Base-by-base conservation (phyloP, 352 stramenopile species). In the Pythium biforme region DNA sequence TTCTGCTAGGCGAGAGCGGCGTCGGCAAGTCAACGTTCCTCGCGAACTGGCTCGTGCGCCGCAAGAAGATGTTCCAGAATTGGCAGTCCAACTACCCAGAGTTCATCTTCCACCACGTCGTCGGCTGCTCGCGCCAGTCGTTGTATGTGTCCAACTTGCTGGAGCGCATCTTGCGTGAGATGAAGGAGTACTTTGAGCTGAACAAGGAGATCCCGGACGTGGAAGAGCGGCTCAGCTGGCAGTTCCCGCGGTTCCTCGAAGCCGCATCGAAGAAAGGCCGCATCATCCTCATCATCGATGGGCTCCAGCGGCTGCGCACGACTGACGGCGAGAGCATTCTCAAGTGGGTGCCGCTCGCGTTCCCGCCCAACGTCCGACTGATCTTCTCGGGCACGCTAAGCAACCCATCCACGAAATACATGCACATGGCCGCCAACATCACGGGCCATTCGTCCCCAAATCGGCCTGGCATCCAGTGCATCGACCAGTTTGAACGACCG, bases 121-220 rank as follows among this genome's bases (percentile, higher is more conserved):
- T 98, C 19, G 91, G 88, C 6, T 97, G 90, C 64, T 92, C 85
- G 31, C 64, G 86, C 12, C 85, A 97, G 62, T 96, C 84, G 12
- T 90, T 86, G 25, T 86, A 83, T 41, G 86, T 97, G 12, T 89
- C 88, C 1, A 90, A 93, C 51, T 63, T 97, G 11, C 73, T 97
- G 5, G 80, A 95, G 48, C 79, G 92, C 46, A 87, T 98, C 20
- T 53, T 97, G 37, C 83, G 79, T 6, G 88, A 94, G 59, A 83
- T 98, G 25, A 97, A 96, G 41, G 77, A 94, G 48, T 92, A 94
- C 69, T 98, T 98, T 64, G 90, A 97, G 57, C 75, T 97, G 1
- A 86, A 75, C 49, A 92, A 93, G 59, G 76, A 85, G 12, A 84
- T 96, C 14, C 85, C 91, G 26, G 80, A 92, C 23, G 74, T 90